phyloP scores from a whole-genome alignment of 805 yeast genomes.

The Starmerella vitae region DNA sequence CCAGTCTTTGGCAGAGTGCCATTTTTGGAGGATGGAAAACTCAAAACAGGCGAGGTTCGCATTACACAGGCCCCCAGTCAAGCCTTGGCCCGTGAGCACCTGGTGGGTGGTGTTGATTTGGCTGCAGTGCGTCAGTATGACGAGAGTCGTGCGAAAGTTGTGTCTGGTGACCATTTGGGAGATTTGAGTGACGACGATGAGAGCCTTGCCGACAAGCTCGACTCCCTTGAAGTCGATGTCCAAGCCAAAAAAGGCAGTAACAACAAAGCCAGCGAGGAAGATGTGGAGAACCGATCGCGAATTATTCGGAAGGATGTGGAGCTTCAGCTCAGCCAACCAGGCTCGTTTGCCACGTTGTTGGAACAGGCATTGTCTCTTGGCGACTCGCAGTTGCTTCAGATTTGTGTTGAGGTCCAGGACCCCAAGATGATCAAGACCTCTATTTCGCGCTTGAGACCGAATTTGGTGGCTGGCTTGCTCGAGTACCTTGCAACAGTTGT shows the following conservation, averaged over 20 bases:
- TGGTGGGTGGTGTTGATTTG: conserved; percentile 28
- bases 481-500: conserved; percentile 36
- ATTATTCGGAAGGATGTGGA: conserved; percentile 19
- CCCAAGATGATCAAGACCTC: conserved; percentile 41
- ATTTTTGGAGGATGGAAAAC: conserved; percentile 25
- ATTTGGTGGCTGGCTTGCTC: conserved; percentile 34
- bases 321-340: conserved; percentile 44
- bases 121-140: conserved; percentile 32
- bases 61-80: conserved; percentile 15
- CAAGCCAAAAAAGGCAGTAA: conserved; percentile 8
- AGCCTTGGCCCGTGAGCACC: conserved; percentile 19
- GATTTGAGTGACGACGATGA: conserved; percentile 25
- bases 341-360: conserved; percentile 70
- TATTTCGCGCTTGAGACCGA: conserved; percentile 39
- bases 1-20: conserved; percentile 26
- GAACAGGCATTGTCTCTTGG: conserved; percentile 79
- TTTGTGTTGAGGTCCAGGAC: conserved; percentile 49
- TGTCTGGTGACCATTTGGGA: conserved; percentile 28
- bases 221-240: conserved; percentile 25
- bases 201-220: conserved; percentile 33
- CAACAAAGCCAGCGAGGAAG: conserved; percentile 19
- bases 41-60: conserved; percentile 2
- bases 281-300: conserved; percentile 20
- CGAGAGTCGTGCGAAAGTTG: conserved; percentile 26
- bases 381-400: conserved; percentile 74